Evolutionary conservation across 148 eudicot species (phyloP), one percentile per base, ranked within the genome.

Genomic region (Vaccinium corymbosum): DNA sequence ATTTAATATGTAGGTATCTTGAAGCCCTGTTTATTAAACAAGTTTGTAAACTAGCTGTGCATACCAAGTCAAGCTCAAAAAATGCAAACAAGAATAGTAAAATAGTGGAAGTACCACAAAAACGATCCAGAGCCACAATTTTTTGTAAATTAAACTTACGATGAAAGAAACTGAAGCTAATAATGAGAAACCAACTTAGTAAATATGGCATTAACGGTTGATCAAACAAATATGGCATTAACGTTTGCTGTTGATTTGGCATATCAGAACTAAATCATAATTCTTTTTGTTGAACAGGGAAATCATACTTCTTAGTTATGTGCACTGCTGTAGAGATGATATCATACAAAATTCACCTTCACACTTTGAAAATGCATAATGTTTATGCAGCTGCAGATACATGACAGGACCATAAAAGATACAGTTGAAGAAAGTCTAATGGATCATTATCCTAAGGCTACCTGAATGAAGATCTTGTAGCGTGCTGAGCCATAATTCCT

Each of bases 401-500:
- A 61, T 66, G 61, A 81, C 7, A 50, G 77, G 29, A 48, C 29
- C 22, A 52, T 27, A 52, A 25, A 71, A 32, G n/a, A 22, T 17
- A 53, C 59, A 48, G 29, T 66, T 19, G 25, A 52, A 48, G 13
- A 61, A 61, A 85, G 75, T 46, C 25, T 22, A 59, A 72, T 16
- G 6, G 19, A 72, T 56, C 42, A 74, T 78, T 42, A 64, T 62
- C 85, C 64, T 59, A 83, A 83, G 83, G 81, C 61, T 91, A 97
- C 99, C 99, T 94, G 94, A 90, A 89, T 95, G 99, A 87, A 97
- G 97, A 89, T 97, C 98, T 89, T 94, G 99, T 56, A 97, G 92
- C 68, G 99, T 97, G 89, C 99, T 95, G 74, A 97, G 97, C 98
- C 98, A 97, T 81, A 93, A 89, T 85, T 97, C 99, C 87, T 97